Evolutionary conservation across 2,329 filamentous ascomycete species (phyloP).

Genomic region (Claviceps arundinis): DNA sequence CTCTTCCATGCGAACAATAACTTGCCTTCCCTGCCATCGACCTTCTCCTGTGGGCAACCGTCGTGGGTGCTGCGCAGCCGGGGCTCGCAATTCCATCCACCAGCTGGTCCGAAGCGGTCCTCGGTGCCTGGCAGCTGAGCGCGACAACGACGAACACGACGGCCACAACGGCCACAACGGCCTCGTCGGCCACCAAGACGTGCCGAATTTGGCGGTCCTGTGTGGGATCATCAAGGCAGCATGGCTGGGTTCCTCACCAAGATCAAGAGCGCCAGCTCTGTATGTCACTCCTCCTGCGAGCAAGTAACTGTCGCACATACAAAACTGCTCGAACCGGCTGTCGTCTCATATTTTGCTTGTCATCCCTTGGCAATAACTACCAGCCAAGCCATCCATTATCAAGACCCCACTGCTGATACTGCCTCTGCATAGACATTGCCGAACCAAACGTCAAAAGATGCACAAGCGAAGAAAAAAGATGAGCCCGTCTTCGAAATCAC

Average conservation of each 20-base stretch:
- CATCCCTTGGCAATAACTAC: background rate
- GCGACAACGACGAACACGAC: background rate
- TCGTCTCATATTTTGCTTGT: background rate
- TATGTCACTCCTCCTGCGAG: constrained; percentile 24
- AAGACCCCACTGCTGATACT: constrained; percentile 15
- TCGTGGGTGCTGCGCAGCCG: constrained; percentile 23
- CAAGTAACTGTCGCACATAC: background rate
- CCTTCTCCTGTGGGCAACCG: constrained; percentile 17
- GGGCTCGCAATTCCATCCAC: constrained; percentile 16
- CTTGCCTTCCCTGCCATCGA: constrained; percentile 13
- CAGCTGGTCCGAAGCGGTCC: constrained; percentile 3
- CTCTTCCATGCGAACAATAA: constrained; percentile 1
- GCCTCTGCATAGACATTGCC: constrained; percentile 27
- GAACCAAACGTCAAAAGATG: constrained; percentile 31
- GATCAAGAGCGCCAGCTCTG: constrained; percentile 40
- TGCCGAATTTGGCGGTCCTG: background rate
- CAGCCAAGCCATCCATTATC: constrained; percentile 8
- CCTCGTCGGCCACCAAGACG: background rate
- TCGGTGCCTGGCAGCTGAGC: background rate
- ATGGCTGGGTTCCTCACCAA: constrained; percentile 49
- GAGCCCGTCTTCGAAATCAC: constrained; percentile 45
- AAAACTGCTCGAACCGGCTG: background rate
- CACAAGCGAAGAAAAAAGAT: constrained; percentile 40
- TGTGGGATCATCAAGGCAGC: constrained; percentile 5
- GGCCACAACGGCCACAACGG: background rate